Percentiles rank a stretch among this genome's conserved stretches.
These are phyloP conservation scores for Exophiala dermatitidis DNA, from an alignment of 2,329 filamentous ascomycete species.

Conservation along the genomic window DNA sequence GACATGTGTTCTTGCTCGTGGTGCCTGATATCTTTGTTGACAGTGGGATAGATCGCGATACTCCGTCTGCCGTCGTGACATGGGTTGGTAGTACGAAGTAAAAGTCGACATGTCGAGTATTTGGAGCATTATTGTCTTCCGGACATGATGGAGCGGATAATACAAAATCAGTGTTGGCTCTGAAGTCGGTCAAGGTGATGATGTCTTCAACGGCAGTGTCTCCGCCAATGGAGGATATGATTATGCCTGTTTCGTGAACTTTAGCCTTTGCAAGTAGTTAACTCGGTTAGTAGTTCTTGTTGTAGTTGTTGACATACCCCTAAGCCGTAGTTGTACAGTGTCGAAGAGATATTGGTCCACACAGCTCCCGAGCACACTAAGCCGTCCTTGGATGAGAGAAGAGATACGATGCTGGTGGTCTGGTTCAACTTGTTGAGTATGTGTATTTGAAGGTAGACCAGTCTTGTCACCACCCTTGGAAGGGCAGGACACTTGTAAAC, in stretches of 20 bases:
- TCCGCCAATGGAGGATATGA: slow-evolving; percentile 14
- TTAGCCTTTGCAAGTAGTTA: background rate
- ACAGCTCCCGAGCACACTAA: slow-evolving; percentile 16
- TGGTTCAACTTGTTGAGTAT: background rate
- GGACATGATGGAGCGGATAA: background rate
- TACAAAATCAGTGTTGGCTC: slow-evolving; percentile 11
- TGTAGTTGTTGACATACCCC: slow-evolving; percentile 6
- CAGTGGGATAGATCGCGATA: slow-evolving; percentile 11
- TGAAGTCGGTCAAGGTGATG: slow-evolving; percentile 22
- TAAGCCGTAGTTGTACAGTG: slow-evolving; percentile 15
- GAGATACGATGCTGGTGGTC: background rate
- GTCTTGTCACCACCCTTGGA: slow-evolving; percentile 4
- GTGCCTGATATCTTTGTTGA: slow-evolving; percentile 9
- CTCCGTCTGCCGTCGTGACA: background rate
- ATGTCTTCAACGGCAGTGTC: slow-evolving; percentile 16
- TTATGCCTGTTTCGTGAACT: slow-evolving; percentile 9
- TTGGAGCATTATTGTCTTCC: background rate
- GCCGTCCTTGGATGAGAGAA: slow-evolving; percentile 12
- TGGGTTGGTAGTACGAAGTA: slow-evolving; percentile 19
- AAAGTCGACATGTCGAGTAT: slow-evolving; percentile 11
- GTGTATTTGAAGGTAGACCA: background rate
- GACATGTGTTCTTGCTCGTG: background rate
- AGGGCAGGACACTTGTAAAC: slow-evolving; percentile 6
- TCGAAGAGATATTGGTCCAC: slow-evolving; percentile 11
- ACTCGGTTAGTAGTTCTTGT: background rate